phyloP scores from a whole-genome alignment of 352 stramenopile species.

The Pythium volutum region DNA sequence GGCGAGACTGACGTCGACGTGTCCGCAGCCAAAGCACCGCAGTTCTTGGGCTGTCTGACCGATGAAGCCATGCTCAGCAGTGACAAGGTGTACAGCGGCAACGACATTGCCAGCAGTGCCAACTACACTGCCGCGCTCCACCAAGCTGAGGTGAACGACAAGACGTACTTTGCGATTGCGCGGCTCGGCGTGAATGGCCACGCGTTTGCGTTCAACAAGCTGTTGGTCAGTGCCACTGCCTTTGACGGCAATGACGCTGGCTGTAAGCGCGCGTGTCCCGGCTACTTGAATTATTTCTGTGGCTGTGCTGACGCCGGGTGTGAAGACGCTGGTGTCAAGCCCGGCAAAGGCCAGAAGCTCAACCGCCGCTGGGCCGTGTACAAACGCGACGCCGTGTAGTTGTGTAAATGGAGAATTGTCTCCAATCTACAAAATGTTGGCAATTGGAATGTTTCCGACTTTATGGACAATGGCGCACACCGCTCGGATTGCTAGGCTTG shows the following conservation, averaged over 20 bases:
- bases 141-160: constrained; percentile 76
- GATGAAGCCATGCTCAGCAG: constrained; percentile 82
- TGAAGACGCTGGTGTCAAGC: constrained; percentile 57
- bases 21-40: constrained; percentile 47
- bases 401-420: too few species aligned
- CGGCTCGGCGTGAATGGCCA: constrained; percentile 78
- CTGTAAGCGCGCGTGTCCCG: constrained; percentile 74
- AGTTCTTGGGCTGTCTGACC: constrained; percentile 81
- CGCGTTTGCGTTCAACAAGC: constrained; percentile 89
- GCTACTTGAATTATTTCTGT: constrained; percentile 73
- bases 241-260: constrained; percentile 79
- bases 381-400: too few species aligned
- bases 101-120: constrained; percentile 78
- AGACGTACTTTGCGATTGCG: constrained; percentile 88
- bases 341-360: constrained; percentile 80
- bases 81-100: constrained; percentile 87
- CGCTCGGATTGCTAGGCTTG: too few species aligned
- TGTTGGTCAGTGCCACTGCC: constrained; percentile 57
- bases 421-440: too few species aligned
- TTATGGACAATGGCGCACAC: too few species aligned
- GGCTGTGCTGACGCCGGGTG: constrained; percentile 85
- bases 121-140: constrained; percentile 90
- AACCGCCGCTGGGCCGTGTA: constrained; percentile 90
- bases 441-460: too few species aligned
- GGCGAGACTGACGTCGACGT: too few species aligned